Conservation (phyloP, 441 rosid species). For the Breynia disticha region DNA sequence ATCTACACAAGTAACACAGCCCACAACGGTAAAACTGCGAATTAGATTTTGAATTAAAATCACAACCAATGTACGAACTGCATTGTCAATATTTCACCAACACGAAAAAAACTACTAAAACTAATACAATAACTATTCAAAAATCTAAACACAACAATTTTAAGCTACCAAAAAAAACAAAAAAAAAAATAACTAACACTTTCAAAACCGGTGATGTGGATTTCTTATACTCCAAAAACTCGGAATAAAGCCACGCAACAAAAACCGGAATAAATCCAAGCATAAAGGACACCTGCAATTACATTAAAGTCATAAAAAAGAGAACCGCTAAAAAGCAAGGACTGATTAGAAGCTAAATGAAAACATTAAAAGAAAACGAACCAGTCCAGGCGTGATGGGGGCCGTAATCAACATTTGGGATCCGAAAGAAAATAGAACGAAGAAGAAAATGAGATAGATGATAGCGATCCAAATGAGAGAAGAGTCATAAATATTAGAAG, state of each 20-base stretch:
- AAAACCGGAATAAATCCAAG: constrained; percentile 74
- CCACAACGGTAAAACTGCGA: too few species aligned
- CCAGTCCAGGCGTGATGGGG: constrained; percentile 89
- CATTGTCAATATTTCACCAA: not conserved
- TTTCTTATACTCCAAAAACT: constrained; percentile 64
- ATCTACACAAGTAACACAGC: not conserved
- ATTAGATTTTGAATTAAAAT: too few species aligned
- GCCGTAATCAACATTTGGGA: constrained; percentile 51
- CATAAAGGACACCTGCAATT: constrained; percentile 85
- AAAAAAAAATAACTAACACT: constrained; percentile 91
- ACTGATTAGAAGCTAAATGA: not conserved
- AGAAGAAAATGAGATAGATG: too few species aligned
- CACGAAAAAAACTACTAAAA: too few species aligned
- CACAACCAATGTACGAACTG: too few species aligned
- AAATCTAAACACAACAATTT: too few species aligned
- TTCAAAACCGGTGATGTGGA: constrained; percentile 39
- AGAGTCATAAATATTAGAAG: constrained; percentile 19
- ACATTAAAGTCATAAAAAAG: too few species aligned
- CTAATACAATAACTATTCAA: too few species aligned
- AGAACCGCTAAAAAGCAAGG: too few species aligned
- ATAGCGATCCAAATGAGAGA: too few species aligned
- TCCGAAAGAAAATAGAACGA: too few species aligned
- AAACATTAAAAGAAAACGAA: constrained; percentile 10
- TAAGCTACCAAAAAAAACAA: too few species aligned
- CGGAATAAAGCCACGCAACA: constrained; percentile 85